Conservation (phyloP, 352 stramenopile species). For the Discostella stelligera region DNA sequence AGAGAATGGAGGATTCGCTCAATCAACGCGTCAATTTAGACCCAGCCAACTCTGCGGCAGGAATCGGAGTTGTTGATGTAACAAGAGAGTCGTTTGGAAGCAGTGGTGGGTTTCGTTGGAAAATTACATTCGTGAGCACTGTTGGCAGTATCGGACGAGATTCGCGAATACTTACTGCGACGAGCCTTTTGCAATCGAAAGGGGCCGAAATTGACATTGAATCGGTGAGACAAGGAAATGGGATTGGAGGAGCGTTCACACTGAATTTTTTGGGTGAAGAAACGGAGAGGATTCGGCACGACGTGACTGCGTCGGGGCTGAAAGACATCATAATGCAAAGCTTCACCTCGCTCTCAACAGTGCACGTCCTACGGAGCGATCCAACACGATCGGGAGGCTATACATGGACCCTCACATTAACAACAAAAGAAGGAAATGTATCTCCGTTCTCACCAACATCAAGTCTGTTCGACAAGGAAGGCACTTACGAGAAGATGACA, state of each 20-base stretch:
- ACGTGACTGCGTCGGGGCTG: conserved; percentile 83
- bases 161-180: conserved; percentile 73
- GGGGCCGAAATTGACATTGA: conserved; percentile 72
- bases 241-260: conserved; percentile 86
- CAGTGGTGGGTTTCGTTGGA: conserved; percentile 79
- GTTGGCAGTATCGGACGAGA: conserved; percentile 82
- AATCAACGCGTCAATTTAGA: conserved; percentile 58
- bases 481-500: conserved; percentile 48
- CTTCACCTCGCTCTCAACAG: conserved; percentile 76
- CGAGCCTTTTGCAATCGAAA: conserved; percentile 84
- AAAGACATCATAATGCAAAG: conserved; percentile 60
- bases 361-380: conserved; percentile 85
- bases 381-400: conserved; percentile 82
- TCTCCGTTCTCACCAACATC: conserved; percentile 85
- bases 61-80: conserved; percentile 55
- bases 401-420: conserved; percentile 90
- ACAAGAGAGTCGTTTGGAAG: conserved; percentile 41
- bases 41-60: conserved; percentile 29
- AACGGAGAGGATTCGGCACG: conserved; percentile 81
- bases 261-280: conserved; percentile 81
- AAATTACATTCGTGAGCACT: conserved; percentile 87
- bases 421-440: conserved; percentile 86
- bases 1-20: conserved; percentile 71
- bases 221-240: conserved; percentile 86
- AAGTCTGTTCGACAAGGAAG: conserved; percentile 70